Conservation (phyloP, 140 eudicot genomes). For the Bidens hawaiensis region DNA sequence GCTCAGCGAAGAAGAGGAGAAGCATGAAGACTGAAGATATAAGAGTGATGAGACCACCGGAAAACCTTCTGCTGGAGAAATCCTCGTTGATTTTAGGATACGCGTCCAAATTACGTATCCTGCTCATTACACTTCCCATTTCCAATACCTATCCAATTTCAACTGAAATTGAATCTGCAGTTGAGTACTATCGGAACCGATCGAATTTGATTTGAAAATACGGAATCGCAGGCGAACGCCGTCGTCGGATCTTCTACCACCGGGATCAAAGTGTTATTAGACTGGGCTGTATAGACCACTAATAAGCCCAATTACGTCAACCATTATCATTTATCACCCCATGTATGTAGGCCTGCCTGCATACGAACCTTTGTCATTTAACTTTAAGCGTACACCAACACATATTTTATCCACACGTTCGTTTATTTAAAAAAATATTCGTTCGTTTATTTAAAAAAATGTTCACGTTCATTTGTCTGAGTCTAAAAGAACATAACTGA, state of each 20-base stretch:
- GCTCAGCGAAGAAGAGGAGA: slow-evolving; percentile 76
- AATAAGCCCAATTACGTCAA: slow-evolving; percentile 1
- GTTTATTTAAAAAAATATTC: too few relatives aligned
- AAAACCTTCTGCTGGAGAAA: slow-evolving; percentile 79
- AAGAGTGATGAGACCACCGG: slow-evolving; percentile 76
- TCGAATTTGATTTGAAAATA: too few relatives aligned
- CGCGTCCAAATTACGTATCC: slow-evolving; percentile 66
- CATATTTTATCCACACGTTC: too few relatives aligned
- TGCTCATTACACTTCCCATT: slow-evolving; percentile 57
- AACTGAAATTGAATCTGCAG: slow-evolving; percentile 5
- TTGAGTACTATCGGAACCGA: slow-evolving; percentile 1
- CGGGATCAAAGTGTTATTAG: slow-evolving; percentile 2
- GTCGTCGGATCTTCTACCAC: slow-evolving; percentile 24
- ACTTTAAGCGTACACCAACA: too few relatives aligned
- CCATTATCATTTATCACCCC: background rate
- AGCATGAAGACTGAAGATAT: slow-evolving; percentile 71
- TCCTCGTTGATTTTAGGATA: slow-evolving; percentile 84
- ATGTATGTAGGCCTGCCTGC: too few relatives aligned
- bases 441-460: too few relatives aligned
- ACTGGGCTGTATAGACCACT: background rate
- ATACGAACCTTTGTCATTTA: too few relatives aligned
- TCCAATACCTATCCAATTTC: too few relatives aligned
- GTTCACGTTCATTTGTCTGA: too few relatives aligned
- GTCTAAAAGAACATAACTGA: too few relatives aligned
- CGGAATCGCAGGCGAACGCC: slow-evolving; percentile 24